phyloP scores from a whole-genome alignment of 306 rosid species.

The Canavalia gladiata region DNA sequence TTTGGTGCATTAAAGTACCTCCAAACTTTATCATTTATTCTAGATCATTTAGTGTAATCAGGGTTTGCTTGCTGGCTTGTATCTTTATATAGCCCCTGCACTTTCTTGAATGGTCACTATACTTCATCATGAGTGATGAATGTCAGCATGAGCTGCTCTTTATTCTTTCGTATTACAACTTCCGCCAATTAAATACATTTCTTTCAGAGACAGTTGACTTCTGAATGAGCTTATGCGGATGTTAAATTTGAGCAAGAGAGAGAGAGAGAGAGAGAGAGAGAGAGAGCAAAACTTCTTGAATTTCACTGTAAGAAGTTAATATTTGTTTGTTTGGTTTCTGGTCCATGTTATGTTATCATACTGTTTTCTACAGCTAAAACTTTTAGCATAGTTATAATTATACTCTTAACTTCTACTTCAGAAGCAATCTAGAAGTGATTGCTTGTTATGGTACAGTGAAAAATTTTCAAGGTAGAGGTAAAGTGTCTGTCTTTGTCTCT shows the following conservation, averaged over 20 bases:
- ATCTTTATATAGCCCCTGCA: constrained; percentile 16
- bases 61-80: background rate
- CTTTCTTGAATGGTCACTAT: constrained; percentile 35
- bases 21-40: constrained; percentile 14
- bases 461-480: constrained; percentile 9
- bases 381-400: constrained; percentile 17
- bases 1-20: constrained; percentile 14
- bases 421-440: constrained; percentile 38
- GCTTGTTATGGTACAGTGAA: constrained; percentile 23
- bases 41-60: constrained; percentile 37
- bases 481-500: constrained; percentile 19
- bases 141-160: constrained; percentile 10
- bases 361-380: background rate
- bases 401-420: constrained; percentile 23
- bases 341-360: constrained; percentile 20
- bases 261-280: background rate
- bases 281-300: constrained; percentile 33
- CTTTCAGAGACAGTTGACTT: constrained; percentile 28
- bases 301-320: constrained; percentile 16
- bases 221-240: constrained; percentile 33
- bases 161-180: constrained; percentile 29
- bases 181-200: constrained; percentile 28
- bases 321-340: constrained; percentile 30
- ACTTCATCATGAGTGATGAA: constrained; percentile 37
- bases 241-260: constrained; percentile 2